Conservation (phyloP, 2,329 filamentous ascomycete species). For the Cytospora piceae region DNA sequence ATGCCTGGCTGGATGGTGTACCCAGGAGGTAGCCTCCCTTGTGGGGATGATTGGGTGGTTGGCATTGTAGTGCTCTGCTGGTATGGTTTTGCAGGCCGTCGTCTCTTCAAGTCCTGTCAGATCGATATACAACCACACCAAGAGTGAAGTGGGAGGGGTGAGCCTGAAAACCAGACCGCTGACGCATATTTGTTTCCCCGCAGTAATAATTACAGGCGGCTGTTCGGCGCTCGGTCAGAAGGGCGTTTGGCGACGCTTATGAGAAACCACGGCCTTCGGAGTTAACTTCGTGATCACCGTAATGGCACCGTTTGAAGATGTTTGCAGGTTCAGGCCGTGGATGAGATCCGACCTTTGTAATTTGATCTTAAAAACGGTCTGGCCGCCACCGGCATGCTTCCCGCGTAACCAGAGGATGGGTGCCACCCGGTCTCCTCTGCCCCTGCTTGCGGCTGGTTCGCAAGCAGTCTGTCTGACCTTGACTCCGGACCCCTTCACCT, state of each 20-base stretch:
- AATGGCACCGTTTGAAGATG: background rate
- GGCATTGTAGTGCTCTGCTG: no score
- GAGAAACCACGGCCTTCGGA: background rate
- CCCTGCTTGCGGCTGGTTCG: background rate
- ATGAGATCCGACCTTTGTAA: background rate
- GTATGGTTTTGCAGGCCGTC: background rate
- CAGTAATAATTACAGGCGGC: no score
- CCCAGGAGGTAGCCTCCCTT: conserved; percentile 26
- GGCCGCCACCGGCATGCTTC: background rate
- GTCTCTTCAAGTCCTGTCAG: no score
- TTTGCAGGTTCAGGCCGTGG: background rate
- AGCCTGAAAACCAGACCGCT: no score
- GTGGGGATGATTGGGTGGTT: background rate
- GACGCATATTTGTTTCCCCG: no score
- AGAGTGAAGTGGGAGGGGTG: no score
- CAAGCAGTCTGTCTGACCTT: background rate
- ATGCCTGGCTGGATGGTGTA: conserved; percentile 43
- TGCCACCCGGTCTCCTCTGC: background rate
- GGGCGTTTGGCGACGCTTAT: no score
- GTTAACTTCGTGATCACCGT: background rate
- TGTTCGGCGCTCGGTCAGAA: no score
- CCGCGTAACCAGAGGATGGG: background rate
- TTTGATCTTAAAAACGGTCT: background rate
- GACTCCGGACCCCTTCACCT: background rate
- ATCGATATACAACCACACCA: no score